Evolutionary conservation across 805 yeast species (phyloP).

Genomic region (Candida xiaguanensis): DNA sequence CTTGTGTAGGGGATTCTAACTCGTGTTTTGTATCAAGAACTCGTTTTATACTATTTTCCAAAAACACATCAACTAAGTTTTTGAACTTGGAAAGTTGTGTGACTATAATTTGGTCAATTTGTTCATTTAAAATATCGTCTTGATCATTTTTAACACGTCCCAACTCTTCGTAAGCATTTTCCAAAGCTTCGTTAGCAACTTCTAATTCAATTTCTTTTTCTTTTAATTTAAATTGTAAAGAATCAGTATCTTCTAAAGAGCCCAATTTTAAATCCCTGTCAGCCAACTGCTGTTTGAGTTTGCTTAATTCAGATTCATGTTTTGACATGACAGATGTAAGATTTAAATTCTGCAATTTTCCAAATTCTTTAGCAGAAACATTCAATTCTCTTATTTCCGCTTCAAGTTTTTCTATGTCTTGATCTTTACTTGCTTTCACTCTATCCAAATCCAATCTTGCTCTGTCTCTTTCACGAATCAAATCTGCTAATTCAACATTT

Average conservation of each 20-base stretch:
- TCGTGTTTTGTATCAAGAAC: constrained; percentile 71
- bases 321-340: constrained; percentile 55
- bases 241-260: constrained; percentile 20
- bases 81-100: constrained; percentile 48
- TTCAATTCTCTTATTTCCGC: constrained; percentile 61
- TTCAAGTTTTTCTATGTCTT: constrained; percentile 61
- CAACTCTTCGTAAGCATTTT: constrained; percentile 60
- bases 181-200: constrained; percentile 75
- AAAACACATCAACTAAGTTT: constrained; percentile 62
- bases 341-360: constrained; percentile 61
- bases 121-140: constrained; percentile 53
- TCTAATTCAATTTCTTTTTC: constrained; percentile 79
- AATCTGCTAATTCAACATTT: constrained; percentile 82
- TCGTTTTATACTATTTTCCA: constrained; percentile 64
- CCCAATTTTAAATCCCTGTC: constrained; percentile 13
- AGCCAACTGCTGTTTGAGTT: constrained; percentile 45
- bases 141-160: constrained; percentile 48
- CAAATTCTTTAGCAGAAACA: constrained; percentile 54
- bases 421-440: constrained; percentile 58
- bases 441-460: constrained; percentile 81
- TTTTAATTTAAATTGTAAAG: constrained; percentile 44
- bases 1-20: constrained; percentile 74
- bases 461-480: constrained; percentile 84
- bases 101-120: constrained; percentile 50
- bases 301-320: constrained; percentile 61